phyloP scores from a whole-genome alignment of 768 basidiomycete species.

The Imleria badia region DNA sequence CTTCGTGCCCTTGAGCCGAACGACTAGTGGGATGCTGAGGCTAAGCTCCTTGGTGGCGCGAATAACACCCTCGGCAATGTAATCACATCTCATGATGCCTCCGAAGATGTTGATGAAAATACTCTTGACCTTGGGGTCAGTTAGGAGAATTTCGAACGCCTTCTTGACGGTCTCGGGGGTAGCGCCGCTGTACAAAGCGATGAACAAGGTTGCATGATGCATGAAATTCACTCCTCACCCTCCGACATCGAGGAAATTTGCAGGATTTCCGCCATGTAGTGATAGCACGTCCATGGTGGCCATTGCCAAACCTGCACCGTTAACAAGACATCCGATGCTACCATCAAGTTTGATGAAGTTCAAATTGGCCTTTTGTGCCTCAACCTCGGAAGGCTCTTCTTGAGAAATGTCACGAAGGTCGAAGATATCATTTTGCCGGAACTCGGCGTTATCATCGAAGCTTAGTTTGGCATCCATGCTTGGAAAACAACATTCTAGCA shows the following conservation, averaged over 20 bases:
- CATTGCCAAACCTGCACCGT: conserved; percentile 99
- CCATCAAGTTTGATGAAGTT: conserved; percentile 99
- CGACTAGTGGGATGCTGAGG: conserved; percentile 84
- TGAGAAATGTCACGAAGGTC: conserved; percentile 88
- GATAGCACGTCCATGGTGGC: conserved; percentile 99
- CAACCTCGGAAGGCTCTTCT: conserved; percentile 96
- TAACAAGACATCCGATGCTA: conserved; percentile 94
- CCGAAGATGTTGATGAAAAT: conserved; percentile 99
- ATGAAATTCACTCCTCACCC: conserved; percentile 50
- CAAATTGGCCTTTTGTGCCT: conserved; percentile 92
- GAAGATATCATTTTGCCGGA: conserved; percentile 92
- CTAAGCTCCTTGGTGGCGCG: conserved; percentile 92
- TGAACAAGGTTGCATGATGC: neutral
- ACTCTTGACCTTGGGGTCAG: conserved; percentile 91
- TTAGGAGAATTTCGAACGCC: conserved; percentile 92
- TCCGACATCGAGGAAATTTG: conserved; percentile 98
- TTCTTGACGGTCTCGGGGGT: conserved; percentile 99
- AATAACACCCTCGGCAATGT: conserved; percentile 98
- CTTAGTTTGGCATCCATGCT: conserved; percentile 99
- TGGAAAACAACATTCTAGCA: conserved; percentile 3
- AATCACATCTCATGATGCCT: conserved; percentile 99
- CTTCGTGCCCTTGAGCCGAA: conserved; percentile 96
- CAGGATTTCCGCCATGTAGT: conserved; percentile 93
- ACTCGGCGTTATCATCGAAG: conserved; percentile 99
- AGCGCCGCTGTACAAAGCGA: conserved; percentile 66